phyloP scores from a whole-genome alignment of 495 filamentous ascomycete genomes.

The Penicillium taxi region DNA sequence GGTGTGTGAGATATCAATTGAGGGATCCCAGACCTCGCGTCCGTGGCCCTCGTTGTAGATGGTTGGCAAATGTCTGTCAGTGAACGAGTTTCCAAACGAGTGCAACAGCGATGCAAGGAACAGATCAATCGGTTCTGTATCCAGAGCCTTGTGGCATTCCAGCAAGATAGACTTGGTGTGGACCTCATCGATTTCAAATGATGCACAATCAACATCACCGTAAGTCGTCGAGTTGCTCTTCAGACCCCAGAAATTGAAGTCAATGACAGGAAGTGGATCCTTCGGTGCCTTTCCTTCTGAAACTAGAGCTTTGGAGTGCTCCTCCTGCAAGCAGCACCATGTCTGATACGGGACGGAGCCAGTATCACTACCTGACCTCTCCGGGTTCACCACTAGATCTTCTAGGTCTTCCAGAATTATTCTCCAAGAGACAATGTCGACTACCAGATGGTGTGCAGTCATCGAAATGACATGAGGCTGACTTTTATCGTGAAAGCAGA shows the following conservation, averaged over 20 bases:
- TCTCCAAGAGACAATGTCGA: conserved; percentile 65
- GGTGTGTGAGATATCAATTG: conserved; percentile 50
- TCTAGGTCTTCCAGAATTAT: conserved; percentile 62
- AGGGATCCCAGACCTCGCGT: conserved; percentile 42
- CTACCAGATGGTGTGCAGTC: conserved; percentile 58
- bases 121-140: conserved; percentile 47
- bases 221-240: conserved; percentile 37
- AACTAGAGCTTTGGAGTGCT: conserved; percentile 25
- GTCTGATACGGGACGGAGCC: conserved; percentile 53
- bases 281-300: conserved; percentile 22
- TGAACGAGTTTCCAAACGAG: conserved; percentile 43
- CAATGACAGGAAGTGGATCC: conserved; percentile 18
- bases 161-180: conserved; percentile 37
- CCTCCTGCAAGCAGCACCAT: conserved; percentile 47
- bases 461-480: conserved; percentile 48
- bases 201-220: conserved; percentile 39
- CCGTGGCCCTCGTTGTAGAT: conserved; percentile 53
- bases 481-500: conserved; percentile 38
- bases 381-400: conserved; percentile 46
- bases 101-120: conserved; percentile 44
- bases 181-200: conserved; percentile 38
- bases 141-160: conserved; percentile 38
- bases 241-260: conserved; percentile 47
- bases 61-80: conserved; percentile 45
- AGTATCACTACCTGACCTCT: conserved; percentile 21